Evolutionary conservation across 139 green algal species (phyloP), one percentile per base, ranked within the genome.

Genomic region (Chlorella sp.): DNA sequence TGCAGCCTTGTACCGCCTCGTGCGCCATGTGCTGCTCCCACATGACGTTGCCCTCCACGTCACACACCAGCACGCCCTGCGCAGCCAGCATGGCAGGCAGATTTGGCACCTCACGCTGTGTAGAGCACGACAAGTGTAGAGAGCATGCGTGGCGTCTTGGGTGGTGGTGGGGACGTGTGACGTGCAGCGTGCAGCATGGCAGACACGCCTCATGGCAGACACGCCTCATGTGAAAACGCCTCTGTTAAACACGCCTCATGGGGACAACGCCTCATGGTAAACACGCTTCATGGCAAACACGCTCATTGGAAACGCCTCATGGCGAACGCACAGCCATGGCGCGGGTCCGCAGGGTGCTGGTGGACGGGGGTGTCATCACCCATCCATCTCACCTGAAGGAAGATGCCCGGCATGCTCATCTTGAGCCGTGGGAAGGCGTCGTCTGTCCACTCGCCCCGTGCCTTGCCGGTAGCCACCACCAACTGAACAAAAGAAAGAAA

Each of bases 381-480:
- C 42, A 17, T 17, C 42, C 42, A 10, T 24, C 42, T 55, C 42
- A 55, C 73, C 55, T 93, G 86, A 31, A 91, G 74, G 72, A 87
- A 89, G 0, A 86, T 75, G 1, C 80, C 80, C 4, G 84, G 84
- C 42, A 83, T 80, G 17, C 31, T 27, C 49, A 76, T 49, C 29
- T 59, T 70, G 20, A 89, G 70, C 6, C 74, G 64, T 1, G 80
- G 82, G 27, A 87, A 70, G 24, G 88, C 80, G 5, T 90, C 68
- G 2, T 67, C 32, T 29, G 72, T 62, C 90, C 90, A 95, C 1
- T 88, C 86, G 0, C 89, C 88, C 10, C 86, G 60, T 1, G 90
- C 87, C 70, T 95, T 96, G 60, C 91, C 91, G 2, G 90, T 96
- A 0, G 90, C 90, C 3, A 95, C 71, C 3, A 93, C 68, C 1